These are phyloP conservation scores for Coemansia umbellata DNA, from an alignment of 192 early-diverging fungal genomes.

Conservation along the genomic window DNA sequence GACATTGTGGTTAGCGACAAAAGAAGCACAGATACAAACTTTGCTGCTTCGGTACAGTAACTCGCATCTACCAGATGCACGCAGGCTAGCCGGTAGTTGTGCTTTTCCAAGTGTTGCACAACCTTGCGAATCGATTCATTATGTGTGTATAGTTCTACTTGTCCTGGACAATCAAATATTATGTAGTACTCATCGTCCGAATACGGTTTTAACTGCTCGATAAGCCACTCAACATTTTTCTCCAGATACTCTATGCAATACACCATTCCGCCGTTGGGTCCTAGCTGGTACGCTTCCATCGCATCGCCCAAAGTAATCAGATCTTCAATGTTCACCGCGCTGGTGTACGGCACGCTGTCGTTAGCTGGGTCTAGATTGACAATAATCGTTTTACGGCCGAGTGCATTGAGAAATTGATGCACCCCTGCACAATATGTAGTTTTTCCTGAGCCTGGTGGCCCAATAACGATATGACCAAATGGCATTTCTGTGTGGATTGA, in stretches of 20 bases:
- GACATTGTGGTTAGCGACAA: conserved; percentile 91
- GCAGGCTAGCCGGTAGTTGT: conserved; percentile 63
- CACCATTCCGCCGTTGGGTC: conserved; percentile 95
- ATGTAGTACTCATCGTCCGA: conserved; percentile 68
- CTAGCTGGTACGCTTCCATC: conserved; percentile 82
- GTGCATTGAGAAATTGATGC: conserved; percentile 78
- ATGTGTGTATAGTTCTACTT: conserved; percentile 98
- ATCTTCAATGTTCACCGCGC: conserved; percentile 78
- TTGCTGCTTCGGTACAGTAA: conserved; percentile 86
- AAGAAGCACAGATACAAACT: conserved; percentile 89
- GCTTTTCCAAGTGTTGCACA: conserved; percentile 64
- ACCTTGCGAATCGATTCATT: conserved; percentile 78
- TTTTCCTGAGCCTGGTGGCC: conserved; percentile 92
- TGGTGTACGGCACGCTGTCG: conserved; percentile 79
- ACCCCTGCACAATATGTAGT: conserved; percentile 93
- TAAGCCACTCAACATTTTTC: conserved; percentile 90
- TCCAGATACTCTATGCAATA: conserved; percentile 94
- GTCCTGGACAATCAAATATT: conserved; percentile 95
- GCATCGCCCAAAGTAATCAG: conserved; percentile 92
- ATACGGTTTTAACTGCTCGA: conserved; percentile 61
- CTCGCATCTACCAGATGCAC: conserved; percentile 90
- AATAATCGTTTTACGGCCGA: conserved; percentile 74
- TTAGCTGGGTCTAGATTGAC: conserved; percentile 99
- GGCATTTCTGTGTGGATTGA: conserved; percentile 27
- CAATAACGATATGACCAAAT: conserved; percentile 81